Evolutionary conservation across 345 rosid species (phyloP).

Genomic region (Zanthoxylum bungeanum): DNA sequence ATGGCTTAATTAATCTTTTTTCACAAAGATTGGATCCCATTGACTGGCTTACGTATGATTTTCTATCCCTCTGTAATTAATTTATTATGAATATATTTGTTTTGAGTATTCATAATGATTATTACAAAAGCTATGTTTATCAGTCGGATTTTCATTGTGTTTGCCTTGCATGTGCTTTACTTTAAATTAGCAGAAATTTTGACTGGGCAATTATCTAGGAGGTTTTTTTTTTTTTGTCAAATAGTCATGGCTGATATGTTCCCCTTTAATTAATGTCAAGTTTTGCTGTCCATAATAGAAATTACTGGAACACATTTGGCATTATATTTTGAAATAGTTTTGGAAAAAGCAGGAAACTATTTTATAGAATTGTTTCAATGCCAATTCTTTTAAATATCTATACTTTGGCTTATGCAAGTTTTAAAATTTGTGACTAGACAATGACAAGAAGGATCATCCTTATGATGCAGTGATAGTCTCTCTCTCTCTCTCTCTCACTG

Average conservation of each 20-base stretch:
- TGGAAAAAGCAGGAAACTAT: background rate
- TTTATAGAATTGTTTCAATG: background rate
- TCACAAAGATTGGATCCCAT: slow-evolving; percentile 90
- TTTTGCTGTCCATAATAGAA: background rate
- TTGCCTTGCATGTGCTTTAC: background rate
- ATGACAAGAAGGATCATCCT: background rate
- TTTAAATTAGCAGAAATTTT: background rate
- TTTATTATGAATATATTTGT: background rate
- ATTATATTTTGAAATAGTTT: background rate
- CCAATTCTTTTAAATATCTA: background rate
- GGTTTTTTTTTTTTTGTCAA: background rate
- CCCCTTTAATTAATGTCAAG: slow-evolving; percentile 4
- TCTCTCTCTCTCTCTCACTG: background rate
- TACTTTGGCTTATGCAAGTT: background rate
- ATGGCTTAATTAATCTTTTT: slow-evolving; percentile 55
- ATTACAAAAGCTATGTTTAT: background rate
- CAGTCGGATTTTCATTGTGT: background rate
- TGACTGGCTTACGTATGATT: slow-evolving; percentile 96
- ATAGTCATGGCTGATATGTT: background rate
- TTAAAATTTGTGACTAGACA: too few species aligned
- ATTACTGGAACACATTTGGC: background rate
- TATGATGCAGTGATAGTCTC: background rate
- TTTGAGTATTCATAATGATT: background rate
- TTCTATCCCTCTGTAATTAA: slow-evolving; percentile 3
- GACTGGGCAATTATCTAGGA: background rate